Percentiles rank a stretch among this genome's conserved stretches.
Conservation (phyloP, 129 eudicot species). For the Arctium minus region DNA sequence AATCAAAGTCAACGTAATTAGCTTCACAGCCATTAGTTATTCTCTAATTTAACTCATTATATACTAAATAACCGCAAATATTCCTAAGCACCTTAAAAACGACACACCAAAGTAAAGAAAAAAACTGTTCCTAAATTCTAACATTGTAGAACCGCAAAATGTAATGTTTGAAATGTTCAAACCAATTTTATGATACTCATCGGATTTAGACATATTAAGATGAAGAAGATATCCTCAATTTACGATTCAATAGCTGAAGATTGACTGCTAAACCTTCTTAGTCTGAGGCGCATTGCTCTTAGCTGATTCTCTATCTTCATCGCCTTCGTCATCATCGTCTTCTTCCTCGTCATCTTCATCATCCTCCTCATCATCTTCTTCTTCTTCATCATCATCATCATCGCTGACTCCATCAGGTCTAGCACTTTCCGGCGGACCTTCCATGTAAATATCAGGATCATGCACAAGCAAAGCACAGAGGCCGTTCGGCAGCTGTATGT, state of each 20-base stretch:
- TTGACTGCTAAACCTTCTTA: constrained; percentile 25
- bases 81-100: neutral
- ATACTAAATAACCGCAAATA: neutral
- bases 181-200: neutral
- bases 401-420: constrained; percentile 10
- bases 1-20: constrained; percentile 1
- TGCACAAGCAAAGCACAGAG: constrained; percentile 84
- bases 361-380: constrained; percentile 22
- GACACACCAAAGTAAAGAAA: neutral
- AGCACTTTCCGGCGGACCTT: constrained; percentile 13
- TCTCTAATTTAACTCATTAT: neutral
- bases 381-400: constrained; percentile 38
- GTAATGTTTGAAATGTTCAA: neutral
- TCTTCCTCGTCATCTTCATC: constrained; percentile 23
- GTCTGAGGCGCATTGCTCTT: constrained; percentile 50
- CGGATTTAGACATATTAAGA: neutral
- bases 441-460: constrained; percentile 78
- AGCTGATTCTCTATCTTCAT: constrained; percentile 28
- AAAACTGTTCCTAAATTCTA: neutral
- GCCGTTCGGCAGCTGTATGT: constrained; percentile 71
- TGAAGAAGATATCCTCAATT: neutral
- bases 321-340: constrained; percentile 27
- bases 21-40: neutral
- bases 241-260: neutral
- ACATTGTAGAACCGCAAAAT: neutral